Evolutionary conservation across 83 land plant species (phyloP).

Genomic region (Isoetes engelmannii): DNA sequence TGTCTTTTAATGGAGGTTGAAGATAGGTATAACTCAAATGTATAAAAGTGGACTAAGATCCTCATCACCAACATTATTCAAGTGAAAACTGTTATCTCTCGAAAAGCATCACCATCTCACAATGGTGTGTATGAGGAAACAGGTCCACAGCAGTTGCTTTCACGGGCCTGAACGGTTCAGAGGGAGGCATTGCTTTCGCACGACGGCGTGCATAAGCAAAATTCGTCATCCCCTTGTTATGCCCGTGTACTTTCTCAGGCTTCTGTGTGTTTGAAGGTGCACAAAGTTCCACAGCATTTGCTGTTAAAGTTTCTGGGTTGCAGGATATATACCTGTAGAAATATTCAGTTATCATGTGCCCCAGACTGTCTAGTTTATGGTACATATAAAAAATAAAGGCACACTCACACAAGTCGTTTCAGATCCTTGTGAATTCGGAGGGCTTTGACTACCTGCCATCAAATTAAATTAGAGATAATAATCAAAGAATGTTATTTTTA

Average conservation of each 20-base stretch:
- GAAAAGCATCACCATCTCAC: slow-evolving; percentile 97
- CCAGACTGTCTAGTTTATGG: neutral
- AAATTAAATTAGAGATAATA: too few relatives aligned
- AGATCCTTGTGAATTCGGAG: slow-evolving; percentile 67
- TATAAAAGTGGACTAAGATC: too few relatives aligned
- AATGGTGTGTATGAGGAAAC: slow-evolving; percentile 93
- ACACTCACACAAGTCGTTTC: slow-evolving; percentile 79
- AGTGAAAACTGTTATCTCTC: slow-evolving; percentile 46
- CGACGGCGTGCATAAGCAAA: slow-evolving; percentile 86
- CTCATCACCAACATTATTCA: too few relatives aligned
- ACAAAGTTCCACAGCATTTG: slow-evolving; percentile 96
- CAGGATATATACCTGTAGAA: slow-evolving; percentile 90
- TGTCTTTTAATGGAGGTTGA: too few relatives aligned
- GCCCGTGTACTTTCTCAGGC: slow-evolving; percentile 30
- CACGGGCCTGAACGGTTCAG: slow-evolving; percentile 84
- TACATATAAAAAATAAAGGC: neutral
- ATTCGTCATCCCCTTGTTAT: slow-evolving; percentile 60
- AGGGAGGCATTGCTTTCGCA: slow-evolving; percentile 83
- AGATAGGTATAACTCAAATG: too few relatives aligned
- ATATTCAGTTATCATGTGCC: neutral
- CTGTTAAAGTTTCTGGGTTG: slow-evolving; percentile 87
- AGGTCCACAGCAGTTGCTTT: slow-evolving; percentile 94
- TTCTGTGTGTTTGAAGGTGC: slow-evolving; percentile 54
- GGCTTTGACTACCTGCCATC: slow-evolving; percentile 71
- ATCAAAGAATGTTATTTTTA: too few relatives aligned